Evolutionary conservation across 495 filamentous ascomycete genomes (phyloP).

Genomic region (Ascodesmis nigricans): DNA sequence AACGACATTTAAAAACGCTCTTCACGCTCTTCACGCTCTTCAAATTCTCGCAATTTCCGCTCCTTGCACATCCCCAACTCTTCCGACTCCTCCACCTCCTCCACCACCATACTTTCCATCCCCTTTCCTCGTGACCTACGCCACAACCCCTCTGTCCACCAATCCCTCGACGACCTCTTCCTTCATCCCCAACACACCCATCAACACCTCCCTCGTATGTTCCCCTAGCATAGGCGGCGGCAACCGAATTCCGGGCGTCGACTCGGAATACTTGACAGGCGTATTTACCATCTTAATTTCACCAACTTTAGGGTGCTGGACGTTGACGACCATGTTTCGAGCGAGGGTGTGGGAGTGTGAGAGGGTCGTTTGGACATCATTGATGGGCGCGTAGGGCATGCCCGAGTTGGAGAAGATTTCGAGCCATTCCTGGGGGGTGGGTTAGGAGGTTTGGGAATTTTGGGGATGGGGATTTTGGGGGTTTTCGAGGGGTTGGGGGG

Average conservation of each 20-base stretch:
- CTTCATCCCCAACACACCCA: slow-evolving; percentile 40
- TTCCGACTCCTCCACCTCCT: too few relatives aligned
- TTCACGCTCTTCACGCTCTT: too few relatives aligned
- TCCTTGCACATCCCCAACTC: too few relatives aligned
- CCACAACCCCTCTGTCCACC: slow-evolving; percentile 8
- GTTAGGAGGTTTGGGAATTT: too few relatives aligned
- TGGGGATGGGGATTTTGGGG: too few relatives aligned
- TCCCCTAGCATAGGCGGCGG: slow-evolving; percentile 74
- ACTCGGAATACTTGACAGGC: slow-evolving; percentile 85
- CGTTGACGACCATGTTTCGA: slow-evolving; percentile 65
- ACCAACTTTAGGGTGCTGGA: slow-evolving; percentile 65
- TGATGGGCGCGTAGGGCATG: slow-evolving; percentile 87
- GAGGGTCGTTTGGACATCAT: slow-evolving; percentile 67
- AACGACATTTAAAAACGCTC: too few relatives aligned
- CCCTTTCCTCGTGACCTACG: not conserved
- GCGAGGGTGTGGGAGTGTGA: slow-evolving; percentile 72
- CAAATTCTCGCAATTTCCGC: too few relatives aligned
- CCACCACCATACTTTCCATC: slow-evolving; percentile 1
- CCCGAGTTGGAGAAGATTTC: slow-evolving; percentile 69
- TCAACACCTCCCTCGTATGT: slow-evolving; percentile 73
- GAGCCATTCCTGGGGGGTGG: slow-evolving; percentile 67
- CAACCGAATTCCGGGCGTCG: slow-evolving; percentile 50
- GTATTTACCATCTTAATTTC: slow-evolving; percentile 78
- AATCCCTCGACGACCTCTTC: slow-evolving; percentile 32
- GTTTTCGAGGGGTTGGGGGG: too few relatives aligned